Conservation (phyloP, 2,329 filamentous ascomycete genomes). For the Aureobasidium musti region DNA sequence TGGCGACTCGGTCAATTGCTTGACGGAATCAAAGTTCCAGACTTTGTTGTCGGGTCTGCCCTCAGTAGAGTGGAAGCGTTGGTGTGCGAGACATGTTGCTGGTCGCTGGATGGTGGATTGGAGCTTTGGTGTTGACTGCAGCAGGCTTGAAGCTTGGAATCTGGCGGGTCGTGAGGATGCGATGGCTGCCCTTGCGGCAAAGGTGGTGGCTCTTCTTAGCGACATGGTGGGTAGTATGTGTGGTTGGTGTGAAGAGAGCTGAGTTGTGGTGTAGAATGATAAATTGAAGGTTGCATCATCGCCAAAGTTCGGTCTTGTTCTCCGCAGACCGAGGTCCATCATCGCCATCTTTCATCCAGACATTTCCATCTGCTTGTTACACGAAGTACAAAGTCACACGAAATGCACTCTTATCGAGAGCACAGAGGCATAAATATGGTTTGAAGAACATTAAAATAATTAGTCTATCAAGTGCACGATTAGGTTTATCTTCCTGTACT, state of each 20-base stretch:
- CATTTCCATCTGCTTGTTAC: background rate
- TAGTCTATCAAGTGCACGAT: slow-evolving; percentile 16
- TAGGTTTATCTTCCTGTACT: slow-evolving; percentile 12
- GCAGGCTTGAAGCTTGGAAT: background rate
- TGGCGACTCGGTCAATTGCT: slow-evolving; percentile 42
- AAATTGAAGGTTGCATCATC: slow-evolving; percentile 14
- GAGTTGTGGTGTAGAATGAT: background rate
- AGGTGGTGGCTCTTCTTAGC: slow-evolving; percentile 33
- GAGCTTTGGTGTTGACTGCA: slow-evolving; percentile 8
- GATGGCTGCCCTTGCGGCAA: slow-evolving; percentile 29
- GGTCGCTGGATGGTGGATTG: slow-evolving; percentile 26
- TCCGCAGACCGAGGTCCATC: slow-evolving; percentile 15
- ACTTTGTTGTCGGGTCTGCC: slow-evolving; percentile 15
- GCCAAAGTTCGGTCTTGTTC: background rate
- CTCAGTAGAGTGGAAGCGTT: slow-evolving; percentile 26
- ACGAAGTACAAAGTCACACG: slow-evolving; percentile 12
- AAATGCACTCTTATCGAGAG: background rate
- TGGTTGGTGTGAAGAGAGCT: background rate
- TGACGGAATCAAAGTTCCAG: slow-evolving; percentile 33
- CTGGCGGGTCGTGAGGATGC: slow-evolving; percentile 1
- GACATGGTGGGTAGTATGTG: slow-evolving; percentile 32
- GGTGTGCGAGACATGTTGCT: slow-evolving; percentile 17
- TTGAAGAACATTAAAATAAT: slow-evolving; percentile 21
- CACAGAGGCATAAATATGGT: background rate
- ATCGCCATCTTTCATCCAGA: background rate